Evolutionary conservation across 2,329 filamentous ascomycete genomes (phyloP).

Genomic region (Pseudogymnoascus sp.): DNA sequence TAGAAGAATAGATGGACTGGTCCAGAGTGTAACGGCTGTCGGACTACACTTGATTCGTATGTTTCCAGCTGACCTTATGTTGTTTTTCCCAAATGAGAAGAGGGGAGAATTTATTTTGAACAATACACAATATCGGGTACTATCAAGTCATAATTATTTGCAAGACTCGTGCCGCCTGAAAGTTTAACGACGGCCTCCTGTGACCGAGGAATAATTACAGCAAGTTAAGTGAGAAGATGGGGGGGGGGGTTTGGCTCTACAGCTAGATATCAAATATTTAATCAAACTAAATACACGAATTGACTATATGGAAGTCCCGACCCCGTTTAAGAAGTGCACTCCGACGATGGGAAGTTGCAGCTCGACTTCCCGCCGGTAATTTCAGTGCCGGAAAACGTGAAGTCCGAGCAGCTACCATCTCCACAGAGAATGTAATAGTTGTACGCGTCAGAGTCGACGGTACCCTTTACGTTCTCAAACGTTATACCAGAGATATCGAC

Average conservation of each 20-base stretch:
- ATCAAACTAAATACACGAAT: neutral
- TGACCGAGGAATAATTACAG: no score
- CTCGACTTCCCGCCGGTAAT: constrained; percentile 28
- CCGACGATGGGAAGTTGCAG: constrained; percentile 26
- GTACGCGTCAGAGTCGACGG: constrained; percentile 22
- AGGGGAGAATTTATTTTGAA: neutral
- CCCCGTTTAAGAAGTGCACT: constrained; percentile 18
- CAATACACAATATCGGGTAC: neutral
- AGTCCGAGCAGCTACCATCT: constrained; percentile 30
- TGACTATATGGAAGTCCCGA: neutral
- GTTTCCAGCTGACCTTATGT: neutral
- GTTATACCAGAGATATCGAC: constrained; percentile 29
- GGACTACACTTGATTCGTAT: neutral
- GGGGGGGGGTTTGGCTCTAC: neutral
- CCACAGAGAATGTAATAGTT: constrained; percentile 34
- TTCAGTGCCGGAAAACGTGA: constrained; percentile 29
- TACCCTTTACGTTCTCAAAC: constrained; percentile 31
- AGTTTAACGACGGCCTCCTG: neutral
- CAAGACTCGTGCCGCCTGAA: neutral
- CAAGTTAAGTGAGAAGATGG: neutral
- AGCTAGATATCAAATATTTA: neutral
- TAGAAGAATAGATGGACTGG: neutral
- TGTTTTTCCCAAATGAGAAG: neutral
- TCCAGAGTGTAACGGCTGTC: neutral
- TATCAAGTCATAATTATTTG: neutral